phyloP scores from a whole-genome alignment of 768 basidiomycete species.

The Favolaschia claudopus region DNA sequence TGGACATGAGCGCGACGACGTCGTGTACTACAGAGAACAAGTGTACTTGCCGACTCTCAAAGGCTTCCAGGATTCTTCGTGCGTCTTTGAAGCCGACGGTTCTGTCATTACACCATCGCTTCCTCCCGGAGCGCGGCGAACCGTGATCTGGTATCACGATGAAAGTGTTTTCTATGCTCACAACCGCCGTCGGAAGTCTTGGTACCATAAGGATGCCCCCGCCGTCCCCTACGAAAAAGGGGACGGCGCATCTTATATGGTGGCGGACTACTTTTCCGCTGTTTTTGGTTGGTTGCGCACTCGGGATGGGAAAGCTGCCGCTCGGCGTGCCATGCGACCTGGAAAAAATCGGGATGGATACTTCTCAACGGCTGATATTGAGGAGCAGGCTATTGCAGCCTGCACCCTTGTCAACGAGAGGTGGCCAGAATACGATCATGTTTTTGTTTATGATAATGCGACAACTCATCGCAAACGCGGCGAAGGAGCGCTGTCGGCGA shows the following conservation, averaged over 20 bases:
- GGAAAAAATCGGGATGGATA: constrained; percentile 35
- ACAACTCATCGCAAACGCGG: constrained; percentile 24
- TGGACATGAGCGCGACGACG: constrained; percentile 39
- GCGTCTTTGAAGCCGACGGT: constrained; percentile 7
- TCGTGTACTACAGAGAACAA: constrained; percentile 34
- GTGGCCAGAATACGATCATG: constrained; percentile 31
- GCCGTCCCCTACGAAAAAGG: constrained; percentile 39
- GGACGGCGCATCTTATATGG: constrained; percentile 42
- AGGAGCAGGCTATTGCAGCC: constrained; percentile 22
- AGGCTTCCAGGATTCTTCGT: constrained; percentile 10
- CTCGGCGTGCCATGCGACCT: constrained; percentile 30
- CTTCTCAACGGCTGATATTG: constrained; percentile 25
- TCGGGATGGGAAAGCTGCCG: constrained; percentile 25
- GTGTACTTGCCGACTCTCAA: constrained; percentile 29
- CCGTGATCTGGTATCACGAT: constrained; percentile 36
- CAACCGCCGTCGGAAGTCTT: constrained; percentile 34
- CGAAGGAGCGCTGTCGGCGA: constrained; percentile 28
- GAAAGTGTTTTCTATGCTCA: constrained; percentile 46
- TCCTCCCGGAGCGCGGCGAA: not conserved
- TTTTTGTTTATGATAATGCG: constrained; percentile 9
- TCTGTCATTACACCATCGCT: not conserved
- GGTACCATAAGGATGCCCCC: constrained; percentile 30
- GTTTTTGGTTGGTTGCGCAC: constrained; percentile 38
- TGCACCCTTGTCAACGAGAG: constrained; percentile 32
- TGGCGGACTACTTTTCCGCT: constrained; percentile 44